Base-by-base conservation (phyloP, 768 basidiomycete genomes). In the Boletus subparvulus region DNA sequence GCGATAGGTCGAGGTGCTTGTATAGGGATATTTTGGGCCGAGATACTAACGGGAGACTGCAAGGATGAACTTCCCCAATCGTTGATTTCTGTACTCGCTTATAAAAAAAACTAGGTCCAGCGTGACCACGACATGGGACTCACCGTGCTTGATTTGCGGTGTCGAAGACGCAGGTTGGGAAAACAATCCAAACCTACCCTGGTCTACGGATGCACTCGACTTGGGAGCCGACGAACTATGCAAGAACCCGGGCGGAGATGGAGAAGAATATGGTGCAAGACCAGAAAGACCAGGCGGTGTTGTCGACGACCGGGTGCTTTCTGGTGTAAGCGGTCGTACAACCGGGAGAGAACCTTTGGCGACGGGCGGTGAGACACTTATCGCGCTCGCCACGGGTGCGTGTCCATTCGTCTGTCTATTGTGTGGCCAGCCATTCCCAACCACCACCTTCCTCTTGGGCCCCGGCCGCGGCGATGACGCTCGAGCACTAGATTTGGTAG, bases 371-470 rank as follows among this genome's bases (percentile, higher is more conserved):
- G 69, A 70, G 11, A 46, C 45, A 11, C 53, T 58, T 36, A 49
- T 50, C 33, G 50, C 40, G 33, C 35, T 46, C 26, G 53, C 44
- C 11, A 59, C 37, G 21, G 47, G 26, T n/a, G 56, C 21, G 28
- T 67, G 64, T 40, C 73, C 73, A 14, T 70, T 71, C 17, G 60
- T 35, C 30, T 69, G 66, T 44, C 30, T 62, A 16, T 60, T 71
- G 40, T 71, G 68, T n/a, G 79, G 78, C 80, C 83, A 83, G 11
- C 78, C 77, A 43, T 71, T 73, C 12, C 82, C 82, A 11, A 83
- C 77, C 2, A 83, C 65, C 46, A 69, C 66, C 37, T 63, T 69
- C 47, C 39, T 59, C 40, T 55, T 70, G 40, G 58, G 54, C 19
- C 47, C 68, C 13, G 12, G 36, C 4, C 35, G 46, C 4, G 68